Evolutionary conservation across 202 grass and related monocot genomes (phyloP).

Genomic region (Musa balbisiana): DNA sequence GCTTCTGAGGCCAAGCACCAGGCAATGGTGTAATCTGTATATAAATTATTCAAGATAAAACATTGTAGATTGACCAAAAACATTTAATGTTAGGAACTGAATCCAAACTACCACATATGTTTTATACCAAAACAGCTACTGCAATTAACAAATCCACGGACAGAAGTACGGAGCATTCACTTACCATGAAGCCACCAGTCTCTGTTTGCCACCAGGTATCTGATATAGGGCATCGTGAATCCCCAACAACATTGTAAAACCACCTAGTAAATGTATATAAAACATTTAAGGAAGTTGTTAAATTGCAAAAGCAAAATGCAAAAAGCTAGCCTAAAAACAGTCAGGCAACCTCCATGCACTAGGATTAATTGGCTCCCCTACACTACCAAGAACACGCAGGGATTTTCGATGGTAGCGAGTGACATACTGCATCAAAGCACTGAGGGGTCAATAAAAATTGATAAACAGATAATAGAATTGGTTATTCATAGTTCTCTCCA

Average conservation of each 20-base stretch:
- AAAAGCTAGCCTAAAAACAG: background rate
- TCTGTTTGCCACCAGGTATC: conserved; percentile 99
- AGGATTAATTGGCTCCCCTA: conserved; percentile 95
- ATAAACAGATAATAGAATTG: background rate
- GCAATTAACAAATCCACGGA: background rate
- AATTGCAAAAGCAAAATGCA: conserved; percentile 10
- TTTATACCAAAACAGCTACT: background rate
- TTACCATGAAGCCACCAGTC: conserved; percentile 98
- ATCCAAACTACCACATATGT: no score
- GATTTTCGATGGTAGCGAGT: conserved; percentile 78
- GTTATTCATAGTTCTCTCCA: no score
- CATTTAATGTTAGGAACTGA: background rate
- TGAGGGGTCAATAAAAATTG: background rate
- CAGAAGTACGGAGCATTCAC: background rate
- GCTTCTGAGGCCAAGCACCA: conserved; percentile 92
- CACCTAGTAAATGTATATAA: conserved; percentile 44
- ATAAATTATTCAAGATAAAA: conserved; percentile 16
- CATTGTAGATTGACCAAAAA: conserved; percentile 2
- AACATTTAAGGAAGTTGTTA: conserved; percentile 24
- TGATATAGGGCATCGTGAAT: conserved; percentile 85
- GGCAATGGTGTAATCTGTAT: conserved; percentile 86
- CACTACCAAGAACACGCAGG: conserved; percentile 91
- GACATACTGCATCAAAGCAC: conserved; percentile 50
- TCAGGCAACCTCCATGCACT: conserved; percentile 79
- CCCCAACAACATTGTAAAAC: conserved; percentile 81